Base-by-base conservation (phyloP, 352 stramenopile genomes). In the Pythium brassicae region DNA sequence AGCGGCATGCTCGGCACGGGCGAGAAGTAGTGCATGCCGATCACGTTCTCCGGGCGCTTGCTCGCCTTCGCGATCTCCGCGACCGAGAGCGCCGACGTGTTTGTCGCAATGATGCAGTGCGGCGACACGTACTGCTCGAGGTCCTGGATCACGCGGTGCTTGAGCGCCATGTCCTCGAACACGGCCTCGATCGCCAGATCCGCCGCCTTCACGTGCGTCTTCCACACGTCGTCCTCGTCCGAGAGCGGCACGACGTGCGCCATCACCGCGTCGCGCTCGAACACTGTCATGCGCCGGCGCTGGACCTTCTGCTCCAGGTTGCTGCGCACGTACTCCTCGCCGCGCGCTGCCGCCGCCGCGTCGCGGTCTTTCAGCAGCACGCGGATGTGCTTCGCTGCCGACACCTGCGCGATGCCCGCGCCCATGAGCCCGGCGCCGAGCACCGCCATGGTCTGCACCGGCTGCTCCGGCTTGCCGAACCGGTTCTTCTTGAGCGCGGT, bases 21-120 rank as follows among this genome's bases (percentile, higher is more conserved):
- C 27, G 85, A 98, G 71, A 99, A 99, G 77, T 99, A 99, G 79
- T 99, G 97, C 95, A 99, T 99, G 47, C 97, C 97, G 25, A 99
- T 94, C 19, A 98, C 84, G 53, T 95, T 96, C 63, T 97, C 74
- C 15, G 90, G 91, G 10, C 81, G 80, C 61, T 87, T 88, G 64
- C 72, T 86, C 8, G 76, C 75, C 49, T 75, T 74, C 26, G 96
- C 96, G 65, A 99, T 98, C 53, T 97, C 88, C 10, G 77, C 85
- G 62, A 99, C 97, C 19, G 95, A 95, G 58, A 99, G 94, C 15
- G 96, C 96, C 35, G 90, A 98, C 34, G 97, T 99, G 76, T 99
- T 99, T 37, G 95, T 99, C 2, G 97, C 97, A 71, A 99, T 95
- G 23, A 99, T 87, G 57, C 88, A 97, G 71, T 98, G 81, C 50